phyloP scores from a whole-genome alignment of 495 filamentous ascomycete species.

The Penicillium daleae region DNA sequence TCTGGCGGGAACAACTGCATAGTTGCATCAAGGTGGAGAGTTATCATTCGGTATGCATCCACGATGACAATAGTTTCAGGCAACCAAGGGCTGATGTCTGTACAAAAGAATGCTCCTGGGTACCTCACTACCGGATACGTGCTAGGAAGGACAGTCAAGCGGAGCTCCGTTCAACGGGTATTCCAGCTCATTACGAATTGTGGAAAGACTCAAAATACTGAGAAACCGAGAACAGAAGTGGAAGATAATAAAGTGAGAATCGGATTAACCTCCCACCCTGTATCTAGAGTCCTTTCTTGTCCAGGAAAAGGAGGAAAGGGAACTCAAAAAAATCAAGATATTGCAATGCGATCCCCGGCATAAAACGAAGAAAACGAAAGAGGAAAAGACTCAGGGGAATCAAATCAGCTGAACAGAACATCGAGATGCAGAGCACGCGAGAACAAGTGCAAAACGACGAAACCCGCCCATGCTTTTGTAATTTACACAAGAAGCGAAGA shows the following conservation, averaged over 20 bases:
- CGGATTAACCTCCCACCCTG: conserved; percentile 27
- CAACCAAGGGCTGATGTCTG: not conserved
- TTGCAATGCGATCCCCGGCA: conserved; percentile 21
- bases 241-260: conserved; percentile 7
- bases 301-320: conserved; percentile 7
- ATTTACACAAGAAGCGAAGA: conserved; percentile 40
- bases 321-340: conserved; percentile 7
- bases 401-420: conserved; percentile 25
- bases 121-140: not conserved
- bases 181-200: conserved; percentile 26
- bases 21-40: conserved; percentile 17
- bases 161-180: conserved; percentile 1
- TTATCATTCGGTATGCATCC: conserved; percentile 11
- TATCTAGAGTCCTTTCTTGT: conserved; percentile 29
- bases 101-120: not conserved
- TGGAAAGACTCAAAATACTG: conserved; percentile 14
- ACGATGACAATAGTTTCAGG: conserved; percentile 18
- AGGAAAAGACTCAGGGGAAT: conserved; percentile 19
- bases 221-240: conserved; percentile 1
- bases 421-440: conserved; percentile 28
- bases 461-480: conserved; percentile 50
- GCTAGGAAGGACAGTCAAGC: not conserved
- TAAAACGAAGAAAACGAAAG: not conserved
- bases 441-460: conserved; percentile 33
- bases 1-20: conserved; percentile 17